Evolutionary conservation across 1,139 yeast species (phyloP), one percentile per base, ranked within the genome.

Genomic region (Insectozyma bohioensis): DNA sequence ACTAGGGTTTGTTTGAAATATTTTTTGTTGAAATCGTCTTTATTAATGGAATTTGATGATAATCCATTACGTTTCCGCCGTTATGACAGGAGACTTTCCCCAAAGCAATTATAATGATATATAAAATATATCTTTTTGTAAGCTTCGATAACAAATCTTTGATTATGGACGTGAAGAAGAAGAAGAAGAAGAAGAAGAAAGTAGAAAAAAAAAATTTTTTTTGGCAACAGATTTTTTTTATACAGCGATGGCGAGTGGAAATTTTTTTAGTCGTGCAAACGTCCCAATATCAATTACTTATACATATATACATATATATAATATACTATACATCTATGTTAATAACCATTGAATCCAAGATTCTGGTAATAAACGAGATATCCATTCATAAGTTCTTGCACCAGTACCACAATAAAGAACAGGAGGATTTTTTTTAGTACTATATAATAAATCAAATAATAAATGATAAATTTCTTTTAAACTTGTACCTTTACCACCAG

Each of bases 1-100:
- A n/a, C n/a, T n/a, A n/a, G n/a, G n/a, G n/a, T n/a, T n/a, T n/a
- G n/a, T n/a, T n/a, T n/a, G n/a, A n/a, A n/a, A n/a, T n/a, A n/a
- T n/a, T n/a, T n/a, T n/a, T n/a, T n/a, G n/a, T n/a, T n/a, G n/a
- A n/a, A 26, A 11, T 20, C 23, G 12, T n/a, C n/a, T n/a, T n/a
- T 20, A 17, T 44, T 49, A 53, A 64, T 54, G 58, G 64, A 52
- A 52, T 51, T n/a, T 46, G 52, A 54, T 54, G 58, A 58, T 33
- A 41, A 22, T 52, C 56, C 71, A 66, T 56, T 60, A 61, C 79
- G 81, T 75, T 76, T 74, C 81, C 81, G 78, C 80, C 58, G 67
- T 50, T 56, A 48, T 60, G 88, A 86, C 88, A 82, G 94, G 92
- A 83, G 94, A 84, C 94, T 84, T 84, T 84, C 92, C 94, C 94